Evolutionary conservation across 176 grass and related monocot species (phyloP).

Genomic region (Carex parvula): DNA sequence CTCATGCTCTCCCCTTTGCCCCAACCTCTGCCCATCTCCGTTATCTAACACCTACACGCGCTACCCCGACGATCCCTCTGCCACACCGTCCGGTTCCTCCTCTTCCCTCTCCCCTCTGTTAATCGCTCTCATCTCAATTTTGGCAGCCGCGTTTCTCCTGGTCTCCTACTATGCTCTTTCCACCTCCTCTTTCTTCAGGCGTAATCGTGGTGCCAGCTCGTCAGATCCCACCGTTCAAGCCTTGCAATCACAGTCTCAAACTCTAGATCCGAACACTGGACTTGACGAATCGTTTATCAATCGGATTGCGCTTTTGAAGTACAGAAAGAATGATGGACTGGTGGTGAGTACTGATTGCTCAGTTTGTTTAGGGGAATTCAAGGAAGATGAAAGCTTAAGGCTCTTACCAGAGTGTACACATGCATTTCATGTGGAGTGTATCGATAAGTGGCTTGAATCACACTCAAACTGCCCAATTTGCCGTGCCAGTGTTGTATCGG

Average conservation of each 20-base stretch:
- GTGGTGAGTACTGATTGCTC: constrained; percentile 35
- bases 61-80: constrained; percentile 13
- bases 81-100: not conserved
- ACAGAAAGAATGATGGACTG: constrained; percentile 26
- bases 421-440: constrained; percentile 34
- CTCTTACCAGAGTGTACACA: constrained; percentile 32
- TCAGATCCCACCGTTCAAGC: not conserved
- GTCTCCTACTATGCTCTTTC: constrained; percentile 29
- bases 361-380: constrained; percentile 32
- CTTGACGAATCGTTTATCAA: constrained; percentile 27
- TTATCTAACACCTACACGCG: not conserved
- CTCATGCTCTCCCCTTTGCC: constrained; percentile 1
- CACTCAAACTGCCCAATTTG: constrained; percentile 33
- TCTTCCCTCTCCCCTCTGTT: constrained; percentile 24
- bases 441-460: constrained; percentile 29
- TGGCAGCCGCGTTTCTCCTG: constrained; percentile 26
- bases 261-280: constrained; percentile 22
- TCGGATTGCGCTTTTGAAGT: constrained; percentile 26
- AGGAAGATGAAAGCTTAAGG: constrained; percentile 29
- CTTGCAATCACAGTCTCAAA: not conserved
- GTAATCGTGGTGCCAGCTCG: not conserved
- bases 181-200: constrained; percentile 23
- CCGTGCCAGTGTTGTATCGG: constrained; percentile 20
- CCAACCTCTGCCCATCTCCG: not conserved
- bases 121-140: constrained; percentile 32